These are phyloP conservation scores for Fusarium poae DNA, from an alignment of 2,329 filamentous ascomycete species.

Conservation along the genomic window DNA sequence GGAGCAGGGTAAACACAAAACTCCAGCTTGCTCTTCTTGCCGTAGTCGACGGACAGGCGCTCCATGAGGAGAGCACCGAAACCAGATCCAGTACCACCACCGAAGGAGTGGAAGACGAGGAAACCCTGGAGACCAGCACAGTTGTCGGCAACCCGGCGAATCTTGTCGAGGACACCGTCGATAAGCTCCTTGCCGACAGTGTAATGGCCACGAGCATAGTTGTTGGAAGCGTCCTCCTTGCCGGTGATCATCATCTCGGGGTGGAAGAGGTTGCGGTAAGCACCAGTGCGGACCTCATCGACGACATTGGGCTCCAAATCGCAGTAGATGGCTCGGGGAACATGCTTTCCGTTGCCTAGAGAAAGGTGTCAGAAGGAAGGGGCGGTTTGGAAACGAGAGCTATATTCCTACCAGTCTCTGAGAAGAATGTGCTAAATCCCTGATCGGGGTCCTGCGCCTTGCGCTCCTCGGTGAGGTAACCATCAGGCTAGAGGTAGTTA, in stretches of 20 bases:
- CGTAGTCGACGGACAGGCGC: conserved; percentile 97
- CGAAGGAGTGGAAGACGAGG: conserved; percentile 99
- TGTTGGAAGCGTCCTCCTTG: conserved; percentile 99
- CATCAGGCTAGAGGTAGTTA: conserved; percentile 80
- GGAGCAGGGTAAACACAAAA: conserved; percentile 99
- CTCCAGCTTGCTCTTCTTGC: conserved; percentile 99
- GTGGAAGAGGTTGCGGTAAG: conserved; percentile 97
- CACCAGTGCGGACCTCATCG: conserved; percentile 97
- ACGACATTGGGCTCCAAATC: conserved; percentile 99
- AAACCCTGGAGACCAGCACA: conserved; percentile 98
- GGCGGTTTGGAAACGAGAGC: background rate
- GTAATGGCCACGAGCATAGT: conserved; percentile 99
- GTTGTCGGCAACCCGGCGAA: conserved; percentile 97
- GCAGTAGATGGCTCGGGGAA: conserved; percentile 98
- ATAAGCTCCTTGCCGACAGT: conserved; percentile 99
- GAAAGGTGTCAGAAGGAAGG: conserved; percentile 40
- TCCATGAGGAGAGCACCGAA: conserved; percentile 99
- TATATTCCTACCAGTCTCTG: conserved; percentile 85
- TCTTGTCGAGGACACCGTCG: conserved; percentile 96
- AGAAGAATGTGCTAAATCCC: conserved; percentile 99
- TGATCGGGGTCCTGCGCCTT: conserved; percentile 93
- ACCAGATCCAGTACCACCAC: conserved; percentile 97
- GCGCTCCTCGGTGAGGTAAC: conserved; percentile 97
- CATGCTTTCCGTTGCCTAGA: conserved; percentile 96
- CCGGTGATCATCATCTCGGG: conserved; percentile 99